Percentiles rank a stretch among this genome's conserved stretches.
phyloP scores from a whole-genome alignment of 73 alveolate species.

The Uronychia setigera region DNA sequence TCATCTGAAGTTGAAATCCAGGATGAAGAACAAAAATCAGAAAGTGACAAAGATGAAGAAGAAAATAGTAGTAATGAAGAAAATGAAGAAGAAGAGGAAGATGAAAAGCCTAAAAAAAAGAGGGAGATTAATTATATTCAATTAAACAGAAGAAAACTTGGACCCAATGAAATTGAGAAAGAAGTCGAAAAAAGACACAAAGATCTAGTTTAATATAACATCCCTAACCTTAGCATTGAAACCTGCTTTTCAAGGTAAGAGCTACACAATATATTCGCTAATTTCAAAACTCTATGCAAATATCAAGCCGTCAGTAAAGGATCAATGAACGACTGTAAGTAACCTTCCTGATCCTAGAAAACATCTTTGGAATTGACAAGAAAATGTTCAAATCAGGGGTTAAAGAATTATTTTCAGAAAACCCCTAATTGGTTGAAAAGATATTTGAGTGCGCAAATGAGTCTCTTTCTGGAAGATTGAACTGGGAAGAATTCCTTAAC shows the following conservation, averaged over 20 bases:
- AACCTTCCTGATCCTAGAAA: neutral
- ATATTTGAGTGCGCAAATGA: conserved; percentile 16
- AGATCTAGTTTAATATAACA: neutral
- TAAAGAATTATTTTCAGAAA: conserved; percentile 13
- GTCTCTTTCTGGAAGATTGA: conserved; percentile 3
- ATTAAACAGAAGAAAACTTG: too few relatives aligned
- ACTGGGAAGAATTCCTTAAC: conserved; percentile 31
- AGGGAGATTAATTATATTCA: too few relatives aligned
- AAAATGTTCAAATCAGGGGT: conserved; percentile 12
- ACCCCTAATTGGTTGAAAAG: conserved; percentile 8
- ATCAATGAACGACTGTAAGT: too few relatives aligned
- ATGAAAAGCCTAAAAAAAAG: too few relatives aligned
- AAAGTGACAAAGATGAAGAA: too few relatives aligned
- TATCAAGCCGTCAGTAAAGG: neutral
- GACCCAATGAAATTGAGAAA: too few relatives aligned
- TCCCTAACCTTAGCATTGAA: neutral
- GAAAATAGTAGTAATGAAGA: too few relatives aligned
- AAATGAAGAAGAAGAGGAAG: too few relatives aligned
- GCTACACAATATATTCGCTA: neutral
- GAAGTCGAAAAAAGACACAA: neutral
- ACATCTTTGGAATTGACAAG: neutral
- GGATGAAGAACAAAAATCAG: too few relatives aligned
- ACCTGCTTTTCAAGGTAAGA: neutral
- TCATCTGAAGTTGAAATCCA: too few relatives aligned
- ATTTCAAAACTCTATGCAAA: conserved; percentile 16